Percentiles rank a stretch among this genome's conserved stretches.
phyloP scores from a whole-genome alignment of 225 moss, liverwort and hornwort genomes.

The Sphagnum contortum region DNA sequence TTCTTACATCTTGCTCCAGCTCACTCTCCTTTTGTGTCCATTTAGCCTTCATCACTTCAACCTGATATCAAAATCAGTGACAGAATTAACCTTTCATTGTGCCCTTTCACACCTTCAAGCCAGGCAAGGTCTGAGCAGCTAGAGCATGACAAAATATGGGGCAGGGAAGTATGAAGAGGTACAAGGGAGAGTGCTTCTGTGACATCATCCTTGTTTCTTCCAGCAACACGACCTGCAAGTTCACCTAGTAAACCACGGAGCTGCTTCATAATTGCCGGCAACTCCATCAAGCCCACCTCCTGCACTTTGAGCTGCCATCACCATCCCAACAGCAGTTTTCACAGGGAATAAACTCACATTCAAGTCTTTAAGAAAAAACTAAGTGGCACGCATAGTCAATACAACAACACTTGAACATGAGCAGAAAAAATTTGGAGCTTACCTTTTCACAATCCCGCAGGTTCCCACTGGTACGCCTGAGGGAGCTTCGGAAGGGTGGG shows the following conservation, averaged over 20 bases:
- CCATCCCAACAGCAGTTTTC: too few species aligned
- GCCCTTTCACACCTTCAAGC: neutral
- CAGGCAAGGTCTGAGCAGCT: too few species aligned
- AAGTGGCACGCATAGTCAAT: too few species aligned
- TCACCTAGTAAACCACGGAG: conserved; percentile 50
- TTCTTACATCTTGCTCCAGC: conserved; percentile 51
- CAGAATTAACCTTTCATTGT: too few species aligned
- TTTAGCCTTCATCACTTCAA: conserved; percentile 47
- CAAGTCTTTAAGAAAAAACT: too few species aligned
- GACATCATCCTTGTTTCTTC: conserved; percentile 70
- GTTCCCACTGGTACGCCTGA: conserved; percentile 50
- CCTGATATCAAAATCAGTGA: conserved; percentile 12
- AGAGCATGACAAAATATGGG: neutral
- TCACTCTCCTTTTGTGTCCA: conserved; percentile 55
- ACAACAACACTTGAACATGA: too few species aligned
- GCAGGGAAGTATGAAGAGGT: neutral
- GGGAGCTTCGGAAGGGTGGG: conserved; percentile 41
- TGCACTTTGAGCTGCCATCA: conserved; percentile 48
- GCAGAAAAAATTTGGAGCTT: neutral
- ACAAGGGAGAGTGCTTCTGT: conserved; percentile 64
- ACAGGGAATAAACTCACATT: too few species aligned
- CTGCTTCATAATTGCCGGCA: conserved; percentile 57
- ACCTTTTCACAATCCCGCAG: conserved; percentile 61
- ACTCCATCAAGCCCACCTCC: conserved; percentile 37
- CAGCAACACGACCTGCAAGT: conserved; percentile 60